Conservation (phyloP, 2,329 filamentous ascomycete genomes). For the Daldinia sp. region DNA sequence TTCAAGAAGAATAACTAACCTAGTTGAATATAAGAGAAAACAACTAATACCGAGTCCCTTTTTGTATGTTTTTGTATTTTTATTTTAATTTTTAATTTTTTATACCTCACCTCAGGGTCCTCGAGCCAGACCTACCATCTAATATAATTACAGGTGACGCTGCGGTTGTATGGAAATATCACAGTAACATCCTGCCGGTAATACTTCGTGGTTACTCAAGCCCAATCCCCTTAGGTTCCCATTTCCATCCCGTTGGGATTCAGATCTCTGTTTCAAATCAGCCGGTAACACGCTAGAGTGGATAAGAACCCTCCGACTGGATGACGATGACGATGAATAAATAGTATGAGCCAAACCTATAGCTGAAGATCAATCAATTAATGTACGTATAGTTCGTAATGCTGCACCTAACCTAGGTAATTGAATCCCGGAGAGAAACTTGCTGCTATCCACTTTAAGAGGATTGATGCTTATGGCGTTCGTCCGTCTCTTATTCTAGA, state of each 20-base stretch:
- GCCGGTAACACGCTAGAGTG: background rate
- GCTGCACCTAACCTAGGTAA: background rate
- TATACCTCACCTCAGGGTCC: no score
- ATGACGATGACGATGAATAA: no score
- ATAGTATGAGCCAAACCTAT: background rate
- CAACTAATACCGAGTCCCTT: background rate
- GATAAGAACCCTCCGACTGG: background rate
- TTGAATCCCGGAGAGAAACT: background rate
- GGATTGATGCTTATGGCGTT: background rate
- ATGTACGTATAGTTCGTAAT: background rate
- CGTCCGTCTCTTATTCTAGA: conserved; percentile 1
- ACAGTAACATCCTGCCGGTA: background rate
- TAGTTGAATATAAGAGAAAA: background rate
- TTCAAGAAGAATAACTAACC: background rate
- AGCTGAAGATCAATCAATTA: background rate
- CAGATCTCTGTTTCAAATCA: background rate
- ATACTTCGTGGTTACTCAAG: background rate
- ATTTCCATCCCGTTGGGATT: background rate
- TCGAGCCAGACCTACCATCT: background rate
- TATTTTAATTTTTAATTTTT: no score
- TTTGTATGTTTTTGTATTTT: no score
- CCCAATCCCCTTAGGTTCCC: background rate
- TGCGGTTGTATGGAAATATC: background rate
- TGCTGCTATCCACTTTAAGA: background rate
- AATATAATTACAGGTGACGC: background rate